Evolutionary conservation across 805 yeast species (phyloP), one percentile per base, ranked within the genome.

Genomic region (Blastobotrys americana): DNA sequence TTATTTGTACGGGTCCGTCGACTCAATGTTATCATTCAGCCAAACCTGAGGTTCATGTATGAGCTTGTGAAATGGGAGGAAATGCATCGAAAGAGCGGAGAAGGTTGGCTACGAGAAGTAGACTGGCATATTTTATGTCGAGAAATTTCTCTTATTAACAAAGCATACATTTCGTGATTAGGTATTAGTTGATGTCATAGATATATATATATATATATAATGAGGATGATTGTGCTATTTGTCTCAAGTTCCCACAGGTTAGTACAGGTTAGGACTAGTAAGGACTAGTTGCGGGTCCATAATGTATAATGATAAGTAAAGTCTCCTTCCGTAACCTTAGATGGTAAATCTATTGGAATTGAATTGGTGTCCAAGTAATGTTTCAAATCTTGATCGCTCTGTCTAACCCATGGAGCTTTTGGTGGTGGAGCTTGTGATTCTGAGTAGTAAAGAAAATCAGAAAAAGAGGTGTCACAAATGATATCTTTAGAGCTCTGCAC

Each of bases 81-180:
- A 53, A 53, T 47, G 37, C 55, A 55, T 44, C 55, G 61, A 8
- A 43, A 42, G 17, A 43, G 54, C 18, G 61, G 52, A 18, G 53
- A 54, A 23, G 54, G 48, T 42, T 52, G 49, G 63, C 60, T 54
- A 23, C 69, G 95, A 27, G 86, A 80, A 45, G 80, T 85, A 43
- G 96, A 88, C 55, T 90, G 97, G 97, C 83, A 78, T 57, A 72
- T 84, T 4, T 66, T 90, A 56, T 86, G 97, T 58, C 74, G 90
- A 28, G 94, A 87, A 56, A 84, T 90, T 47, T 78, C 82, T 57
- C 73, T 75, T 49, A 68, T 90, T 67, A 90, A 89, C 62, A 72
- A 75, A 55, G 82, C 82, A 6, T 82, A 80, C 55, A 72, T 80
- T 39, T 39, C 52, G 4, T 49, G 48, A n/a, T 21, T 9, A 18